Evolutionary conservation across 2,329 filamentous ascomycete species (phyloP), one percentile per base, ranked within the genome.

Genomic region (Alternaria sp.): DNA sequence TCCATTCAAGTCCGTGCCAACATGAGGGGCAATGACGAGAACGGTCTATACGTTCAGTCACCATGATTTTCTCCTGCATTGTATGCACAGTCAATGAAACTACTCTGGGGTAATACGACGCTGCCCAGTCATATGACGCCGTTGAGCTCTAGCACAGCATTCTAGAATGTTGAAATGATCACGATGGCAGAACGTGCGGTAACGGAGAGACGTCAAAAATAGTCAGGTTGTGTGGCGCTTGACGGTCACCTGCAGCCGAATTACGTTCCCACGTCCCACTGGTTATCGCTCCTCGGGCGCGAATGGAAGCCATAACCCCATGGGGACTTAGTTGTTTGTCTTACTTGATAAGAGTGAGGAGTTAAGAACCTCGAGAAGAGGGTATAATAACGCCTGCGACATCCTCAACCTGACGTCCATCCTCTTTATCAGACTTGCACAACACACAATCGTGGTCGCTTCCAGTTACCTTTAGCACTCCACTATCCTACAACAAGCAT

Each of bases 231-330:
- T 66, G 65, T 74, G 54, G 71, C 70, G 69, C 66, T 65, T 69
- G 69, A 68, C 59, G 59, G 54, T 62, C 62, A 60, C 49, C 60
- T 60, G 64, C 62, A 64, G 61, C 40, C 60, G 51, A 70, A 74
- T 74, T 74, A 74, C 72, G 72, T 74, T 67, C 61, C 45, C 40
- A 51, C 69, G 57, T 67, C 44, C 62, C 63, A 74, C 69, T 73
- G 71, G 70, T 61, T 57, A 69, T 68, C 60, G 46, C 54, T 64
- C 40, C 46, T 46, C 40, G 54, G 64, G 55, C 65, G 46, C 58
- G 57, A 62, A 73, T 73, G 72, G 72, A 74, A 72, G 69, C 63
- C 62, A 69, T 73, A 69, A 67, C 72, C 72, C 70, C 69, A 73
- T 74, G 66, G 65, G 69, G 72, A 61, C 62, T 67, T 69, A 64